Evolutionary conservation across 352 stramenopile species (phyloP), one percentile per base, ranked within the genome.

Genomic region (Phytophthora hibernalis): DNA sequence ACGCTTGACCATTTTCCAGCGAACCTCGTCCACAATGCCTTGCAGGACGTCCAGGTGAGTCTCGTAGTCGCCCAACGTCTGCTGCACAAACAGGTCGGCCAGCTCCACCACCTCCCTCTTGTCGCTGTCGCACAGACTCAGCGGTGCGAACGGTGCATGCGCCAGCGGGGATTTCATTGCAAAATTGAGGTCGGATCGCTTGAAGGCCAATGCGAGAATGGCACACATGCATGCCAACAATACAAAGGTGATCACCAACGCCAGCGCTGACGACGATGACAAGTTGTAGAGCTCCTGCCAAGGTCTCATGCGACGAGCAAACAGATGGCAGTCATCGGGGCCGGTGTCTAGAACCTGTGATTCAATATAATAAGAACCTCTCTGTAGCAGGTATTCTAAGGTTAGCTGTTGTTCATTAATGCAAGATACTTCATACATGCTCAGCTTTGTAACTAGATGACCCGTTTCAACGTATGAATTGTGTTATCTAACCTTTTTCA

Each of bases 1-100:
- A 12, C 59, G 65, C 56, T 78, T 80, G 52, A 78, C 62, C 66
- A 65, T 65, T 42, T 80, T 82, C 74, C 74, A 82, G 16, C 49
- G 50, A n/a, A 48, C 31, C 26, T 76, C 65, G 35, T 83, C 66
- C 5, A 82, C 65, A 18, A 65, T 26, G 22, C 60, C 64, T 49
- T 54, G 63, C 26, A 67, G 47, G 26, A 55, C 22, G 38, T 54
- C 38, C 22, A 68, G 26, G 44, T 79, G 71, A 6, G 40, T 58
- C 52, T 83, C 75, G 35, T 75, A 79, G 51, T 80, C 68, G n/a
- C 16, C 35, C 24, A 70, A 18, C 43, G 68, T 79, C 16, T 79
- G 71, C 38, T 57, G 54, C 54, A 83, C 65, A 42, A 83, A 77
- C 35, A 80, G 30, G 22, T 72, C 61, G 11, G 72, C 55, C 47